A percentile compares a stretch with the other conserved stretches of the same genome.
Evolutionary conservation across 805 yeast genomes (phyloP).

Genomic region (Yamadazyma endophytica): DNA sequence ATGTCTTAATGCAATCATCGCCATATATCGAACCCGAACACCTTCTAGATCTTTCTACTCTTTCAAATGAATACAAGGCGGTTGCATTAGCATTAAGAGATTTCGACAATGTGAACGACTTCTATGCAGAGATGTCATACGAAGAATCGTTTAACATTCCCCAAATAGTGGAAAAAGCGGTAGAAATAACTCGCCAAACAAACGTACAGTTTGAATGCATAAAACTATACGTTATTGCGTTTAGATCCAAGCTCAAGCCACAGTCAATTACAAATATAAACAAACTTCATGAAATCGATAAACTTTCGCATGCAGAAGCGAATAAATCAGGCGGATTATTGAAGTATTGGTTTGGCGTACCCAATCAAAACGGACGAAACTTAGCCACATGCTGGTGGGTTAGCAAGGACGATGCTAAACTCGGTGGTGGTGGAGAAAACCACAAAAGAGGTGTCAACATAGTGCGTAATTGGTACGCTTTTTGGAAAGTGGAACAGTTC

Average conservation of each 20-base stretch:
- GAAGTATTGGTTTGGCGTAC: slow-evolving; percentile 38
- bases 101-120: slow-evolving; percentile 13
- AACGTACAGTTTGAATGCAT: slow-evolving; percentile 11
- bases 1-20: slow-evolving; percentile 22
- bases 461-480: slow-evolving; percentile 27
- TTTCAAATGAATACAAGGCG: slow-evolving; percentile 17
- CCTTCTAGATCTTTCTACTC: slow-evolving; percentile 18
- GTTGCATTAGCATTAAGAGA: slow-evolving; percentile 27
- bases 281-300: slow-evolving; percentile 25
- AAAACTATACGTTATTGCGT: slow-evolving; percentile 27
- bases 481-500: slow-evolving; percentile 35
- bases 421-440: slow-evolving; percentile 29
- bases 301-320: slow-evolving; percentile 31
- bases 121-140: slow-evolving; percentile 23
- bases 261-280: too few species aligned
- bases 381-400: slow-evolving; percentile 40
- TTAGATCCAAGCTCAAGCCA: slow-evolving; percentile 23
- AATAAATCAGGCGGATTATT: slow-evolving; percentile 31
- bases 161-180: slow-evolving; percentile 11
- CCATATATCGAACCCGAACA: slow-evolving; percentile 27
- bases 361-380: slow-evolving; percentile 29
- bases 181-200: slow-evolving; percentile 9
- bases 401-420: slow-evolving; percentile 20
- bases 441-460: slow-evolving; percentile 27
- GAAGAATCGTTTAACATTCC: slow-evolving; percentile 23